Conservation (phyloP, 2,329 filamentous ascomycete genomes). For the Botrytis squamosa region DNA sequence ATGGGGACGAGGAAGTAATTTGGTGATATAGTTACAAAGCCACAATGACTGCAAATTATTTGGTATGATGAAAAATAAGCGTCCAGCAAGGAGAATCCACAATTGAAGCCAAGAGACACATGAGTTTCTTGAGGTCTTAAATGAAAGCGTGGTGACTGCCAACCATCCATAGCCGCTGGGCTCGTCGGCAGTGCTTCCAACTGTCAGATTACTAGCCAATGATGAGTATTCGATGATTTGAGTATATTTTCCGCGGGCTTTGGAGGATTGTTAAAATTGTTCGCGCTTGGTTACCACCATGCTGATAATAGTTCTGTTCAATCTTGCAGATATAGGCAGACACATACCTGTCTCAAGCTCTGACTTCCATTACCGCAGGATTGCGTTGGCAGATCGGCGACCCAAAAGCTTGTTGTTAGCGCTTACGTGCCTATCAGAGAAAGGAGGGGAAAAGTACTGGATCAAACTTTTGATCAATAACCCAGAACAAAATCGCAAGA, state of each 20-base stretch:
- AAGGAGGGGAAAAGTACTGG: background rate
- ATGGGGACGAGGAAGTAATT: background rate
- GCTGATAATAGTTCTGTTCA: background rate
- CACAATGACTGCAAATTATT: background rate
- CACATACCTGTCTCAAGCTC: background rate
- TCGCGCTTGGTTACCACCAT: background rate
- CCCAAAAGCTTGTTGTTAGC: background rate
- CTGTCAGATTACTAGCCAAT: background rate
- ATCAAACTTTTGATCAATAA: background rate
- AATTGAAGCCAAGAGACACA: background rate
- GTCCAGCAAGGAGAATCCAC: background rate
- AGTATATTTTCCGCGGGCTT: background rate
- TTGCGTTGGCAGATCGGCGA: background rate
- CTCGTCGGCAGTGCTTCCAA: background rate
- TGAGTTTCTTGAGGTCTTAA: background rate
- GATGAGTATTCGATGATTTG: background rate
- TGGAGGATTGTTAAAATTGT: background rate
- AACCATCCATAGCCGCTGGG: slow-evolving; percentile 1
- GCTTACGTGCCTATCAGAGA: background rate
- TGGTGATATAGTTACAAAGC: background rate
- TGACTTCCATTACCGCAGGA: background rate
- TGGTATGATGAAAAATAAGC: background rate
- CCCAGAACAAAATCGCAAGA: background rate
- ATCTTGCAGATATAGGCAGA: background rate
- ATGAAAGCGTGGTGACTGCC: background rate